phyloP scores from a whole-genome alignment of 73 alveolate species.

The Tetrahymena malaccensis region DNA sequence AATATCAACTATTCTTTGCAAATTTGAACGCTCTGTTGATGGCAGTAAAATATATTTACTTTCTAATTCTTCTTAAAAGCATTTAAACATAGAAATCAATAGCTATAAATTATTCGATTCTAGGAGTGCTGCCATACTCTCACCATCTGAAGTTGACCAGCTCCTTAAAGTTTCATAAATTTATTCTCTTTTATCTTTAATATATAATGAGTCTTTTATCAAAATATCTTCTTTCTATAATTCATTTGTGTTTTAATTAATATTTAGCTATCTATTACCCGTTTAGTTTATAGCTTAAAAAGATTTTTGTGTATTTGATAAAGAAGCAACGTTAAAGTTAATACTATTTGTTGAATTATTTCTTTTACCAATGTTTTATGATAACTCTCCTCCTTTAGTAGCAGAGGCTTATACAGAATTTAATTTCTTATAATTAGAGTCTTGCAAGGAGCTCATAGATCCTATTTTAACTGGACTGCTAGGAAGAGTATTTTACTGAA shows the following conservation, averaged over 20 bases:
- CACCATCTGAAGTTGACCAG: not conserved
- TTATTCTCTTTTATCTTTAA: not conserved
- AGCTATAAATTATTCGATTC: not conserved
- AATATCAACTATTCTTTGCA: not conserved
- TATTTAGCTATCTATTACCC: not conserved
- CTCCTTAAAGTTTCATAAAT: not conserved
- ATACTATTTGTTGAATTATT: not conserved
- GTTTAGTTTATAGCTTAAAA: not conserved
- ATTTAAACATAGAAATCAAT: not conserved
- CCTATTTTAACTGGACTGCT: not conserved
- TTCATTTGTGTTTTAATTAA: not conserved
- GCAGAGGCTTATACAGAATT: not conserved
- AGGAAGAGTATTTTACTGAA: not conserved
- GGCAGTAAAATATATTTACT: not conserved
- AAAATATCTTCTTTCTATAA: not conserved
- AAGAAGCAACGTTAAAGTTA: not conserved
- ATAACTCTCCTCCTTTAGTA: not conserved
- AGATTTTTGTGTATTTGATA: not conserved
- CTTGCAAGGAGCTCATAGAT: not conserved
- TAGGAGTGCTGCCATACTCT: not conserved
- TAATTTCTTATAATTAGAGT: not conserved
- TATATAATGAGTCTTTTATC: not conserved
- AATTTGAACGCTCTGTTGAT: not conserved
- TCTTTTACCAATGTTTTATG: not conserved
- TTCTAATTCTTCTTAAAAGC: not conserved